phyloP scores from a whole-genome alignment of 495 filamentous ascomycete species.

The Daldinia caldariorum region DNA sequence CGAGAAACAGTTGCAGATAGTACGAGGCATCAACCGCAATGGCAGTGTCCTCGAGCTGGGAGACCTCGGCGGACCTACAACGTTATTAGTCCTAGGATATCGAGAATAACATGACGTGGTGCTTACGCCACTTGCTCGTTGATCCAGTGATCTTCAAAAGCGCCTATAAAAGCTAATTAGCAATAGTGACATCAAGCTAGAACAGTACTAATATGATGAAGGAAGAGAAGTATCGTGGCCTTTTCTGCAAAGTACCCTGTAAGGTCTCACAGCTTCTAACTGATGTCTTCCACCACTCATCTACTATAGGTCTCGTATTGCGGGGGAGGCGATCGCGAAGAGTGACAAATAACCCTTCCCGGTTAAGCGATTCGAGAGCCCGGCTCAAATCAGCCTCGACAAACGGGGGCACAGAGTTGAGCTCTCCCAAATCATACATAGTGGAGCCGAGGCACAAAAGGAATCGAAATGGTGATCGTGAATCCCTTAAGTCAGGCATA shows the following conservation, averaged over 20 bases:
- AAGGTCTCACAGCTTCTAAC: neutral
- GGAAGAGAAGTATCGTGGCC: neutral
- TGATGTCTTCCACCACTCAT: constrained; percentile 4
- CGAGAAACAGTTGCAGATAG: constrained; percentile 81
- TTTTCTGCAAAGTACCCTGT: constrained; percentile 29
- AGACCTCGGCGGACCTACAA: constrained; percentile 49
- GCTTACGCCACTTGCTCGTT: constrained; percentile 56
- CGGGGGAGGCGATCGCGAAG: neutral
- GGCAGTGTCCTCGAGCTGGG: constrained; percentile 71
- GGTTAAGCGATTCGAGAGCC: constrained; percentile 19
- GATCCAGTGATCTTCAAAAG: constrained; percentile 58
- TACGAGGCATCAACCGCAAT: constrained; percentile 91
- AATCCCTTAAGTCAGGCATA: neutral
- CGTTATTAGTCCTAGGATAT: constrained; percentile 5
- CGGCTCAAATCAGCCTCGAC: neutral
- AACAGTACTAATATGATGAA: neutral
- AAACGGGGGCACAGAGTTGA: neutral
- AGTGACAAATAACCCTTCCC: constrained; percentile 7
- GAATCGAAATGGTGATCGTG: neutral
- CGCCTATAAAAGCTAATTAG: constrained; percentile 48
- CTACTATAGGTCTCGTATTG: neutral
- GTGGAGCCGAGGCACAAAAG: neutral
- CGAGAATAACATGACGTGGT: neutral
- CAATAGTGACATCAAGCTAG: neutral
- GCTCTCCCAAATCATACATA: neutral